Conservation (phyloP, 768 basidiomycete genomes). For the Collybia nuda region DNA sequence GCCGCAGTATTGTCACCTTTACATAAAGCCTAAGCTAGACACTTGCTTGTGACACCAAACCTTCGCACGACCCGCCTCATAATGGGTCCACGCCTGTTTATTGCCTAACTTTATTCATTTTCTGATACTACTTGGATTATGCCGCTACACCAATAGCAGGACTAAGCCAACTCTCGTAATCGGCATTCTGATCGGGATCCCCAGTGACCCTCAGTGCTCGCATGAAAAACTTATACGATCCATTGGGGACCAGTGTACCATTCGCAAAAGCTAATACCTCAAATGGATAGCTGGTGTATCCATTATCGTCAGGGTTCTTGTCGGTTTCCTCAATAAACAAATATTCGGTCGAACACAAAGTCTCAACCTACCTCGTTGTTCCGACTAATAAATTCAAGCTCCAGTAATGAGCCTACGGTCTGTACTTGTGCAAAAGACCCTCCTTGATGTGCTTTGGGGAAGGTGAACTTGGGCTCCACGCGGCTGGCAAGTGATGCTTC, state of each 20-base stretch:
- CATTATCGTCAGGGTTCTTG: too few species aligned
- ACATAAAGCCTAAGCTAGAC: too few species aligned
- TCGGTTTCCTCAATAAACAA: too few species aligned
- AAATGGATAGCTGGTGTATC: too few species aligned
- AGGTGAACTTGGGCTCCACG: neutral
- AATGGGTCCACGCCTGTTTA: too few species aligned
- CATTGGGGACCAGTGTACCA: slow-evolving; percentile 38
- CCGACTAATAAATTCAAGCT: slow-evolving; percentile 43
- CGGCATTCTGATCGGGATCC: slow-evolving; percentile 17
- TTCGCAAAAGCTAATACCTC: slow-evolving; percentile 34
- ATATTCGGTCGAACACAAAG: neutral
- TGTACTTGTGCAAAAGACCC: slow-evolving; percentile 17
- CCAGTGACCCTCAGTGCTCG: slow-evolving; percentile 40
- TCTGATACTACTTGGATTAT: too few species aligned
- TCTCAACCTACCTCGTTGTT: slow-evolving; percentile 35
- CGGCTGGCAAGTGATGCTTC: neutral
- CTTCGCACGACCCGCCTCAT: too few species aligned
- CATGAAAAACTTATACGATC: slow-evolving; percentile 33
- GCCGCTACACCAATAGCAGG: slow-evolving; percentile 24
- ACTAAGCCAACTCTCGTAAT: slow-evolving; percentile 23
- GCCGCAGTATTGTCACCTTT: too few species aligned
- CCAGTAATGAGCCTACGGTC: slow-evolving; percentile 47
- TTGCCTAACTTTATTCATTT: too few species aligned
- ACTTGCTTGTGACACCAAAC: too few species aligned
- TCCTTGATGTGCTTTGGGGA: neutral